phyloP scores from a whole-genome alignment of 2,329 filamentous ascomycete species.

The Teratosphaeria epicoccoides region DNA sequence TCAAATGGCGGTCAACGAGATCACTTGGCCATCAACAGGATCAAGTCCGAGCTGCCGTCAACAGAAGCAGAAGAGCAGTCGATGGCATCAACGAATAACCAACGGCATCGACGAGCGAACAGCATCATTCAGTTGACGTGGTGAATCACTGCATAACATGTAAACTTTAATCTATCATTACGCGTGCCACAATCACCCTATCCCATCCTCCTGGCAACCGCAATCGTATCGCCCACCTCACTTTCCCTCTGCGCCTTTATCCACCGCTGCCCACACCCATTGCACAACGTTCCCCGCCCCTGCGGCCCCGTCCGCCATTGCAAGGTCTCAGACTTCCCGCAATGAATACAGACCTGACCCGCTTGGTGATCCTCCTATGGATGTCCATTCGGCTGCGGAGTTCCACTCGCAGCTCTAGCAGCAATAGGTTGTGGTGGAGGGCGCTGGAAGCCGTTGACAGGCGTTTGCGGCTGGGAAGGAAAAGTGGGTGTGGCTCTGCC shows the following conservation, averaged over 20 bases:
- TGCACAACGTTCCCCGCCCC: neutral
- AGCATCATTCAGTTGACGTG: too few species aligned
- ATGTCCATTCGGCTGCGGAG: slow-evolving; percentile 18
- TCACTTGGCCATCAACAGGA: too few species aligned
- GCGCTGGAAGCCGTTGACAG: slow-evolving; percentile 7
- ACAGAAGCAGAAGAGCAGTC: too few species aligned
- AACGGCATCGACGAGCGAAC: too few species aligned
- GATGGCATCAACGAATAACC: too few species aligned
- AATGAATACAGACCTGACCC: neutral
- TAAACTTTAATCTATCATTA: too few species aligned
- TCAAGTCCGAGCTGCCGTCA: too few species aligned
- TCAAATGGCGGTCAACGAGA: too few species aligned
- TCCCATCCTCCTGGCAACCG: neutral
- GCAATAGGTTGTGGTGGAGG: slow-evolving; percentile 5
- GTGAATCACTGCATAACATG: too few species aligned
- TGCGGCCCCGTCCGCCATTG: neutral
- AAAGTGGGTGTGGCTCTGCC: slow-evolving; percentile 6
- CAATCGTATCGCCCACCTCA: neutral
- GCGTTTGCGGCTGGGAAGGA: slow-evolving; percentile 5
- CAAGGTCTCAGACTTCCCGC: neutral
- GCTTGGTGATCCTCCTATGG: slow-evolving; percentile 3
- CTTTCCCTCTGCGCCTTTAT: neutral
- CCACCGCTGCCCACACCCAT: neutral
- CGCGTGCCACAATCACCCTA: neutral
- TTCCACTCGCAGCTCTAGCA: slow-evolving; percentile 13